Evolutionary conservation across 805 yeast genomes (phyloP).

Genomic region (Cyberlindnera japonica): DNA sequence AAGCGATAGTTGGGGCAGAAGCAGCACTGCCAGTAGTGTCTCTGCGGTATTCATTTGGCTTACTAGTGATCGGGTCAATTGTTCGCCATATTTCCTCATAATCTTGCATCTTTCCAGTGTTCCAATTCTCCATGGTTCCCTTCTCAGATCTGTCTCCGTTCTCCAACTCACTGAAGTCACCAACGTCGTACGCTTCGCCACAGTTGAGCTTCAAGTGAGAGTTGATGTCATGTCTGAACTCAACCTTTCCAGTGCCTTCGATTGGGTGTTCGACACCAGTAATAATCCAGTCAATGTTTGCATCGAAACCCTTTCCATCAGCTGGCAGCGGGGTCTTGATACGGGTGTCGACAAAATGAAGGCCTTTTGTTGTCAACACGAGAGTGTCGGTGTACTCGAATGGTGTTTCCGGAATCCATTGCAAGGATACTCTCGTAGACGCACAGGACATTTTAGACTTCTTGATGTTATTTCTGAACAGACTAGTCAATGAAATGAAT

Average conservation of each 20-base stretch:
- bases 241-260: slow-evolving; percentile 15
- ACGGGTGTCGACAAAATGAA: slow-evolving; percentile 47
- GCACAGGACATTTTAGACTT: slow-evolving; percentile 17
- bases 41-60: slow-evolving; percentile 27
- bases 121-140: slow-evolving; percentile 48
- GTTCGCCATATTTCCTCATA: slow-evolving; percentile 56
- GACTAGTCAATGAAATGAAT: background rate
- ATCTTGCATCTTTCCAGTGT: slow-evolving; percentile 37
- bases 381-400: slow-evolving; percentile 45
- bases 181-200: slow-evolving; percentile 30
- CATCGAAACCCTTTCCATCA: slow-evolving; percentile 6
- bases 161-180: slow-evolving; percentile 39
- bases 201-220: slow-evolving; percentile 19
- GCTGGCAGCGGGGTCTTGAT: slow-evolving; percentile 20
- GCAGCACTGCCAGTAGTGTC: slow-evolving; percentile 30
- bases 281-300: slow-evolving; percentile 29
- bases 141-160: slow-evolving; percentile 45
- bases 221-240: slow-evolving; percentile 26
- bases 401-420: slow-evolving; percentile 44
- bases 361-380: slow-evolving; percentile 42
- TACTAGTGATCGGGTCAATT: slow-evolving; percentile 36
- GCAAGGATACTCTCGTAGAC: slow-evolving; percentile 48
- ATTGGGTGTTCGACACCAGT: slow-evolving; percentile 31
- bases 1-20: slow-evolving; percentile 28
- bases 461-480: background rate